Evolutionary conservation across 116 monocot genomes (phyloP).

Genomic region (Zostera marina): DNA sequence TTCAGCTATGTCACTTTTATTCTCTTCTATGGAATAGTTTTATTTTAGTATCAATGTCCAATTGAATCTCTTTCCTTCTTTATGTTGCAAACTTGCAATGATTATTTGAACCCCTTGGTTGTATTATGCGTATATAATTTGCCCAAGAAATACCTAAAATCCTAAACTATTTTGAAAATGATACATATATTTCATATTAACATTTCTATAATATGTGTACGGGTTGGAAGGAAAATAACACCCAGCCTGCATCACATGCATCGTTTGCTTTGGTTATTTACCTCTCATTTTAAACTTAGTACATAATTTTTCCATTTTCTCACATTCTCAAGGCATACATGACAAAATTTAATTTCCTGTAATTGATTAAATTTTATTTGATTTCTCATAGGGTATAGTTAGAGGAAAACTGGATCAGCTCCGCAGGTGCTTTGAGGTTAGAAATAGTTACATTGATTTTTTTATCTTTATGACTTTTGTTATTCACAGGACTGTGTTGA

Average conservation of each 20-base stretch:
- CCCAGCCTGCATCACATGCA: too few species aligned
- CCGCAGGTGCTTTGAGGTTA: constrained; percentile 95
- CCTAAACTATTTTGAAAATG: too few species aligned
- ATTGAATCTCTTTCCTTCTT: too few species aligned
- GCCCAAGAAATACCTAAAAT: too few species aligned
- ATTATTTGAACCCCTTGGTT: too few species aligned
- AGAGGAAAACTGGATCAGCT: constrained; percentile 97
- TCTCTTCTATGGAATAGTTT: neutral
- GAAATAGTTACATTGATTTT: constrained; percentile 2
- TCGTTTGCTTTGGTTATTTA: too few species aligned
- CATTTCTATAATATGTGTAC: too few species aligned
- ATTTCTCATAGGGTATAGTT: constrained; percentile 65
- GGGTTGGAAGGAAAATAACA: too few species aligned
- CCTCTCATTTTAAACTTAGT: too few species aligned
- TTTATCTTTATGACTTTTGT: neutral
- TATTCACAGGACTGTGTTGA: neutral
- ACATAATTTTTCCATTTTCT: neutral
- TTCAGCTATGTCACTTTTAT: neutral
- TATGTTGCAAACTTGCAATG: too few species aligned
- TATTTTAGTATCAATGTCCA: neutral
- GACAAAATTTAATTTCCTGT: neutral
- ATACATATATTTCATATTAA: too few species aligned
- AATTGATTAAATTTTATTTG: neutral
- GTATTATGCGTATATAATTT: too few species aligned
- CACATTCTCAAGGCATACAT: neutral